Evolutionary conservation across 2,329 filamentous ascomycete genomes (phyloP).

Genomic region (Aspergillus sp.): DNA sequence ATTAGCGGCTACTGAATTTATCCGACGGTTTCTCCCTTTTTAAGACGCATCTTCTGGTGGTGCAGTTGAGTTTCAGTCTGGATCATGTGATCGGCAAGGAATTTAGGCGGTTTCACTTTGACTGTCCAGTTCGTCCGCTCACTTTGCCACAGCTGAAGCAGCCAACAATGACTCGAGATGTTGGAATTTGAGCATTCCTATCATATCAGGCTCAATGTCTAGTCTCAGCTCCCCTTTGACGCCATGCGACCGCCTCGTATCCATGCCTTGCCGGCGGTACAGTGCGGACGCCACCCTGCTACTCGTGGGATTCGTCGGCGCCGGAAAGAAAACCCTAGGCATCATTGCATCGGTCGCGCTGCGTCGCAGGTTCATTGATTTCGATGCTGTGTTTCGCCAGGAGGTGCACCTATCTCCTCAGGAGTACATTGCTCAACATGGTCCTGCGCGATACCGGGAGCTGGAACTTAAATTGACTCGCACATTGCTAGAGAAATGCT

Average conservation of each 20-base stretch:
- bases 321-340: constrained; percentile 71
- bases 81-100: constrained; percentile 1
- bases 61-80: neutral
- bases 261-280: constrained; percentile 12
- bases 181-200: no score
- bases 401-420: constrained; percentile 58
- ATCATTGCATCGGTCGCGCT: constrained; percentile 71
- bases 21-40: no score
- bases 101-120: neutral
- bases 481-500: constrained; percentile 51
- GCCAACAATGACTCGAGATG: no score
- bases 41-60: neutral
- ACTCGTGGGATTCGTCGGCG: constrained; percentile 69
- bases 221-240: neutral
- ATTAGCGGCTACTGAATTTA: neutral
- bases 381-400: constrained; percentile 57
- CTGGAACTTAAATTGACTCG: constrained; percentile 62
- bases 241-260: neutral
- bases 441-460: constrained; percentile 60
- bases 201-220: neutral
- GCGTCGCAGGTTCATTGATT: constrained; percentile 43
- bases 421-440: constrained; percentile 60
- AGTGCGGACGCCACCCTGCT: constrained; percentile 50
- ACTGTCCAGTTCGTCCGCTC: neutral
- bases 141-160: neutral